Evolutionary conservation across 257 asterid species (phyloP).

Genomic region (Jacaranda mimosifolia): DNA sequence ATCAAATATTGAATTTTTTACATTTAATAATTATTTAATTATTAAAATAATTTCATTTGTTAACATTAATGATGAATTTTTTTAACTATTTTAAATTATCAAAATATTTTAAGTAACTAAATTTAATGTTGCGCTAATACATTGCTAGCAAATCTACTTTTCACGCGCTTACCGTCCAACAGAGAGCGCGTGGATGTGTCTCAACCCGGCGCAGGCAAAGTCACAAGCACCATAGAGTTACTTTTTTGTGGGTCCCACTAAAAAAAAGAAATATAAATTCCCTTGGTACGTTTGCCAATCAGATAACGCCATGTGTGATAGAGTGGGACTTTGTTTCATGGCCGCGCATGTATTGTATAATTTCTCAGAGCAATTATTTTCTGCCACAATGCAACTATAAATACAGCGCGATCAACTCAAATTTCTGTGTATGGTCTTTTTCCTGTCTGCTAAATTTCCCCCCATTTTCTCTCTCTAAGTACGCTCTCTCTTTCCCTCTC

Average conservation of each 20-base stretch:
- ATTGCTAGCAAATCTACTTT: too few relatives aligned
- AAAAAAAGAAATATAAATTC: too few relatives aligned
- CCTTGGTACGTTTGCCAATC: neutral
- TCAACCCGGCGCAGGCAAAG: neutral
- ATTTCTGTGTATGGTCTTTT: neutral
- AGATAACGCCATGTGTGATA: neutral
- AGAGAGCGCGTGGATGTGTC: neutral
- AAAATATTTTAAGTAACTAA: too few relatives aligned
- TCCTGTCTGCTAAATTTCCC: slow-evolving; percentile 17
- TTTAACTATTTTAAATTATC: too few relatives aligned
- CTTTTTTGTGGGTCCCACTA: neutral
- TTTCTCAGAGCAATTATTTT: slow-evolving; percentile 11
- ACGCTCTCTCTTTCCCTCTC: slow-evolving; percentile 15
- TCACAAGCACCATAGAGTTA: neutral
- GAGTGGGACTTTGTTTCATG: too few relatives aligned
- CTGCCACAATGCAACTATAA: slow-evolving; percentile 7
- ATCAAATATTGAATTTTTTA: too few relatives aligned
- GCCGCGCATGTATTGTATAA: neutral
- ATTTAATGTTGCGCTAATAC: too few relatives aligned
- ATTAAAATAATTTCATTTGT: too few relatives aligned
- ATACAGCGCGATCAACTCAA: slow-evolving; percentile 17
- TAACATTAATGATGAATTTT: too few relatives aligned
- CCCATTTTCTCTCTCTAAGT: slow-evolving; percentile 15
- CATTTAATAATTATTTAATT: too few relatives aligned
- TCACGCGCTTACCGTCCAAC: slow-evolving; percentile 6